These are phyloP conservation scores for Russula ochroleuca DNA, from an alignment of 768 basidiomycete species.

Conservation along the genomic window DNA sequence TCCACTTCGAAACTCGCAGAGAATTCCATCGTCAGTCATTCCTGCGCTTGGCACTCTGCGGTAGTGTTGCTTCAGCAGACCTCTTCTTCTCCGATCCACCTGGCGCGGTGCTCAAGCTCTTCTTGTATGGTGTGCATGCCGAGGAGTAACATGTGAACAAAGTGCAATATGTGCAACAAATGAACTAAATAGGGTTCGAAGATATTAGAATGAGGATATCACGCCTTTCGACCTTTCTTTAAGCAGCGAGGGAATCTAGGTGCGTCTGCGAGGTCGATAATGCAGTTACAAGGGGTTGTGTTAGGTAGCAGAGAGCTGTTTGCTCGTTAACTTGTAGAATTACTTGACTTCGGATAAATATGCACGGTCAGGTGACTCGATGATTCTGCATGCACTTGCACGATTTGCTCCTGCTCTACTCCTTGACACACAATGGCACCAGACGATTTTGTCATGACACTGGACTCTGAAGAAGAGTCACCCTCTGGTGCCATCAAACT, in stretches of 20 bases:
- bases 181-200: conserved; percentile 49
- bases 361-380: conserved; percentile 14
- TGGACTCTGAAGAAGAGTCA: conserved; percentile 70
- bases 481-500: conserved; percentile 8
- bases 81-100: conserved; percentile 45
- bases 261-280: too few relatives aligned
- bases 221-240: conserved; percentile 51
- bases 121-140: conserved; percentile 44
- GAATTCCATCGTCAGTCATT: too few relatives aligned
- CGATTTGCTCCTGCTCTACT: background rate
- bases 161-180: conserved; percentile 42
- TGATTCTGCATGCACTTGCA: too few relatives aligned
- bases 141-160: too few relatives aligned
- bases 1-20: too few relatives aligned
- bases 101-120: conserved; percentile 29
- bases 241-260: conserved; percentile 38
- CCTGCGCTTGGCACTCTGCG: conserved; percentile 45
- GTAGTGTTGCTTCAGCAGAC: conserved; percentile 57
- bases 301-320: too few relatives aligned
- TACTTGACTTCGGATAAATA: too few relatives aligned
- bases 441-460: conserved; percentile 75
- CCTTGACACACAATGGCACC: conserved; percentile 36
- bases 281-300: too few relatives aligned
- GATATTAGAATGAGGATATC: conserved; percentile 56
- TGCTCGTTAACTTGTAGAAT: too few relatives aligned